These are phyloP conservation scores for Groenewaldozyma auringiensis DNA, from an alignment of 1,139 yeast genomes.

Conservation along the genomic window DNA sequence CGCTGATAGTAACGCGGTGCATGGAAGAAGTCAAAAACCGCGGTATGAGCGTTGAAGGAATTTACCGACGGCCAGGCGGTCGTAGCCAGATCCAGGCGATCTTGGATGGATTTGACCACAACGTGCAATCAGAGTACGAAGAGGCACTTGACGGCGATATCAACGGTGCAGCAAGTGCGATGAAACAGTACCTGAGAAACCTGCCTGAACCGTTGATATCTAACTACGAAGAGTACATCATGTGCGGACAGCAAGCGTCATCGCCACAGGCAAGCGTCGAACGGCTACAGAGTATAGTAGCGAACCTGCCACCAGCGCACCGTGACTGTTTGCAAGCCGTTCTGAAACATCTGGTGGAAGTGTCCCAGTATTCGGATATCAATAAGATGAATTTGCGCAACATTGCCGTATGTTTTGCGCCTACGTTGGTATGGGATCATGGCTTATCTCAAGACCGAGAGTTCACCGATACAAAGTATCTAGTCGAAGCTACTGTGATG, in stretches of 20 bases:
- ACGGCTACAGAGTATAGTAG: slow-evolving; percentile 33
- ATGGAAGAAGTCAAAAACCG: slow-evolving; percentile 69
- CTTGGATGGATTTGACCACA: slow-evolving; percentile 37
- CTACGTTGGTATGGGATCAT: slow-evolving; percentile 73
- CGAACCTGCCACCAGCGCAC: slow-evolving; percentile 61
- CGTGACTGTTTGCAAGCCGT: slow-evolving; percentile 47
- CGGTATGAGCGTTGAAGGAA: slow-evolving; percentile 72
- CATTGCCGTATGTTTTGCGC: slow-evolving; percentile 90
- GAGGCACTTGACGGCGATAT: slow-evolving; percentile 59
- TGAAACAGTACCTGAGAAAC: slow-evolving; percentile 78
- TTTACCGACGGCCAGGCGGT: slow-evolving; percentile 87
- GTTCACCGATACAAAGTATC: slow-evolving; percentile 73
- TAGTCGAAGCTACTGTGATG: slow-evolving; percentile 74
- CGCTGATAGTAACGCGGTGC: slow-evolving; percentile 66
- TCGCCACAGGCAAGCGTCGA: slow-evolving; percentile 35
- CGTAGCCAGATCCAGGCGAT: slow-evolving; percentile 59
- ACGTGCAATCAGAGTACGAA: slow-evolving; percentile 25
- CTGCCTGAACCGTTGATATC: slow-evolving; percentile 83
- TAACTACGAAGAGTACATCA: slow-evolving; percentile 59
- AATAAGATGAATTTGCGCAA: slow-evolving; percentile 71
- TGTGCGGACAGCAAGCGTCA: slow-evolving; percentile 10
- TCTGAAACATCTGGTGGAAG: slow-evolving; percentile 49
- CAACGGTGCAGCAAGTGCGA: slow-evolving; percentile 77
- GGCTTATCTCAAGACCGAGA: slow-evolving; percentile 67
- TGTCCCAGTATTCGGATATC: slow-evolving; percentile 22